Evolutionary conservation across 768 basidiomycete species (phyloP), one percentile per base, ranked within the genome.

Genomic region (Dictyophora rubrovolvata): DNA sequence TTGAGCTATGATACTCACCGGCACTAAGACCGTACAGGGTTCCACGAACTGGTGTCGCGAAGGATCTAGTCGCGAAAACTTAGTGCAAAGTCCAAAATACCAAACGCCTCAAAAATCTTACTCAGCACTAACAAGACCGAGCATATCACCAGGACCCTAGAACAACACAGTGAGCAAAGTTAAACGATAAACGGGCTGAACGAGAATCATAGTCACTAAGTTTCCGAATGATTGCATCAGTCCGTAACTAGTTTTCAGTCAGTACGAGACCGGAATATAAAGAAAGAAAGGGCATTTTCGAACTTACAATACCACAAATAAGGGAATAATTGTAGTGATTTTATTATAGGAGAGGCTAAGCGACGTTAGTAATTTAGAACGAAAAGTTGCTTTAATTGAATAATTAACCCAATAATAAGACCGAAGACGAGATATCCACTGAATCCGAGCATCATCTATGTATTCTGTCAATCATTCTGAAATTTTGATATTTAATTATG

Each of bases 211-310:
- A 42, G 7, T 37, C 65, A 79, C 82, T 71, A 86, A 52, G 64
- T 87, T 87, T n/a, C 85, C 85, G 49, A 76, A 79, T 2, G 81
- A 85, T 63, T 86, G 82, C 85, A 87, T 85, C 56, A 86, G 70
- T 1, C 83, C 86, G 67, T 85, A 87, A 63, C 82, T 84, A 59
- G 7, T 42, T 11, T n/a, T 7, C 37, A 17, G 60, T 22, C 22
- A 42, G 59, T 20, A 49, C 35, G 5, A 53, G 1, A 12, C 14
- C n/a, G 22, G 18, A 16, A 11, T 53, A 20, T 50, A 17, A 50
- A 20, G 55, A 53, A 9, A 28, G 22, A 37, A 48, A 35, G 35
- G 17, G 20, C 6, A 60, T 28, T 1, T 7, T 28, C n/a, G 7
- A 28, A 69, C 80, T 65, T 64, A 84, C 83, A 88, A 81, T 61